phyloP scores from a whole-genome alignment of 176 grass and related monocot species.

The Olyra latifolia region DNA sequence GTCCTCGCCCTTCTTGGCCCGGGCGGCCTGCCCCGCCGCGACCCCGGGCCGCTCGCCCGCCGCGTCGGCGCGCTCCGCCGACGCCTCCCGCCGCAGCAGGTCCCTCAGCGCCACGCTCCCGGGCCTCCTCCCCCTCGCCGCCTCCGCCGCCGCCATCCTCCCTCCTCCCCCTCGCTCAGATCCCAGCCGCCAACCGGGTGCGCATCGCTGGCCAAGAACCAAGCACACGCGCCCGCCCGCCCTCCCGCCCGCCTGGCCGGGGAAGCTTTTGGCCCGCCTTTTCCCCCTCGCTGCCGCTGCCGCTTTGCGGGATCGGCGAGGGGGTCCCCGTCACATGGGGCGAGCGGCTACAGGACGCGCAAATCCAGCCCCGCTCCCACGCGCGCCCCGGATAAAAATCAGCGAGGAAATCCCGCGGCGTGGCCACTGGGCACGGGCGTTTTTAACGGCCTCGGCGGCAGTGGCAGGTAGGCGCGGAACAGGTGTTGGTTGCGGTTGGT shows the following conservation, averaged over 20 bases:
- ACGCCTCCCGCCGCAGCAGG: constrained; percentile 48
- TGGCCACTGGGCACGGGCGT: neutral
- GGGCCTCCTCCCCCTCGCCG: neutral
- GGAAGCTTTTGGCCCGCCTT: neutral
- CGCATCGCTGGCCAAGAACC: neutral
- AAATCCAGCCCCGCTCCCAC: constrained; percentile 45
- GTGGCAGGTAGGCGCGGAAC: neutral
- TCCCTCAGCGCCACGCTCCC: constrained; percentile 56
- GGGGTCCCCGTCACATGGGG: constrained; percentile 48
- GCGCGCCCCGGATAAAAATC: constrained; percentile 17
- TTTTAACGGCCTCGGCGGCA: constrained; percentile 20
- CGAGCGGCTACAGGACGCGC: constrained; percentile 47
- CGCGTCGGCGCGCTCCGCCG: constrained; percentile 28
- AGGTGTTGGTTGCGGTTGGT: neutral
- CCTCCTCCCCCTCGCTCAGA: constrained; percentile 25
- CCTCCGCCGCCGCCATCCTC: neutral
- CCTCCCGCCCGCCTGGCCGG: neutral
- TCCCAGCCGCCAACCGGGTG: constrained; percentile 14
- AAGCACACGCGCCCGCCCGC: neutral
- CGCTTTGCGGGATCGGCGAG: constrained; percentile 40
- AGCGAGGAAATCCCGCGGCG: neutral
- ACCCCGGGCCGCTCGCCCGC: neutral
- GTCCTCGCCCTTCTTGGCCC: constrained; percentile 92
- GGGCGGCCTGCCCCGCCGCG: constrained; percentile 39
- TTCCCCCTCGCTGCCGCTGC: constrained; percentile 1